Conservation (phyloP, 148 eudicot genomes). For the Amaranthus cruentus region DNA sequence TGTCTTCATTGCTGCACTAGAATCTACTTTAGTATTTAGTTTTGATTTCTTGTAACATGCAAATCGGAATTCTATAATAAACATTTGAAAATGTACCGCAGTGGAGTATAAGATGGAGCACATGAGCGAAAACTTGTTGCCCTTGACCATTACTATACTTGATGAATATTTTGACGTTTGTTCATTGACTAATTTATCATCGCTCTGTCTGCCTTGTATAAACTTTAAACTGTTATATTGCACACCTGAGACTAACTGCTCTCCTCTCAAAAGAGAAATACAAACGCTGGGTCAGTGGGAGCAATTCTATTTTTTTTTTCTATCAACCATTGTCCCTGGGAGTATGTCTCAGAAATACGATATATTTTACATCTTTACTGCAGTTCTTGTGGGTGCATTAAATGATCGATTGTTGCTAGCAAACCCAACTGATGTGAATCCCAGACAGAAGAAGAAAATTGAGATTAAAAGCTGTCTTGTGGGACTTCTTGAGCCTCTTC, state of each 20-base stretch:
- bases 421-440: conserved; percentile 82
- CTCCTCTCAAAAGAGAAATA: no score
- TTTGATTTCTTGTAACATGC: not conserved
- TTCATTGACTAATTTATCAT: not conserved
- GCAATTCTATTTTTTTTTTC: no score
- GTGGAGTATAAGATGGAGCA: not conserved
- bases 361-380: conserved; percentile 19
- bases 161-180: not conserved
- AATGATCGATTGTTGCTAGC: conserved; percentile 90
- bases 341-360: not conserved
- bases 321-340: not conserved
- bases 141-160: not conserved
- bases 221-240: no score
- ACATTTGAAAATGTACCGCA: not conserved
- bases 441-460: conserved; percentile 76
- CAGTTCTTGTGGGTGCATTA: conserved; percentile 90
- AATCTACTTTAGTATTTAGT: not conserved
- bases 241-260: no score
- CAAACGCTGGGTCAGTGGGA: no score
- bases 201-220: not conserved
- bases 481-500: conserved; percentile 98
- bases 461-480: conserved; percentile 92
- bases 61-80: not conserved
- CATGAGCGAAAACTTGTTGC: not conserved
- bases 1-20: not conserved